Conservation (phyloP, 2,329 filamentous ascomycete genomes). For the Chalaropsis ovoidea region DNA sequence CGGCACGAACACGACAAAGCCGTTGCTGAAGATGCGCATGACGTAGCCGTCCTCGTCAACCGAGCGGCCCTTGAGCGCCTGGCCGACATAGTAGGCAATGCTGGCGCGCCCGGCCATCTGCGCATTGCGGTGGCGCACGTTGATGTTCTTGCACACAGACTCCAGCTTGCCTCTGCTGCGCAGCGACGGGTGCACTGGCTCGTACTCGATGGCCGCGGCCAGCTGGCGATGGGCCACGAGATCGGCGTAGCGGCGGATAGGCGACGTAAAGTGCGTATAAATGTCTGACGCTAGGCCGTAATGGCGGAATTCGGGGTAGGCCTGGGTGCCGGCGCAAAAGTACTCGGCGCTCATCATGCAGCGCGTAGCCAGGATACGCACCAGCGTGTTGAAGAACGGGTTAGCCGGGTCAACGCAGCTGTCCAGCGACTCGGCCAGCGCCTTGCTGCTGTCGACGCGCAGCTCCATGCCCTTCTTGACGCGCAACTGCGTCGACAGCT, state of each 20-base stretch:
- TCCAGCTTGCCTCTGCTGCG: constrained; percentile 78
- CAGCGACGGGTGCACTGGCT: constrained; percentile 68
- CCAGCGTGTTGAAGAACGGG: constrained; percentile 96
- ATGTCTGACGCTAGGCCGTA: constrained; percentile 94
- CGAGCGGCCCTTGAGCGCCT: constrained; percentile 59
- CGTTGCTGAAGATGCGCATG: constrained; percentile 95
- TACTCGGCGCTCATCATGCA: constrained; percentile 99
- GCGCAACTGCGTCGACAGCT: constrained; percentile 80
- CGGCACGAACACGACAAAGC: constrained; percentile 91
- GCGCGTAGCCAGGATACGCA: constrained; percentile 92
- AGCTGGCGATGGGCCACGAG: constrained; percentile 88
- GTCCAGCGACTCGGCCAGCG: constrained; percentile 89
- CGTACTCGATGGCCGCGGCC: constrained; percentile 89
- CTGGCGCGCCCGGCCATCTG: constrained; percentile 89
- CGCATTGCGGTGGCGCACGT: constrained; percentile 90
- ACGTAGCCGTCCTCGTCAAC: constrained; percentile 82
- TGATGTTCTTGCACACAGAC: constrained; percentile 96
- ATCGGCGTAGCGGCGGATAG: constrained; percentile 96
- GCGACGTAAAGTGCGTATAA: constrained; percentile 97
- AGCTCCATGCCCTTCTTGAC: constrained; percentile 75
- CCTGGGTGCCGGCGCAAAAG: constrained; percentile 87
- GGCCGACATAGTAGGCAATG: constrained; percentile 96
- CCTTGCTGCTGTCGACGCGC: constrained; percentile 74
- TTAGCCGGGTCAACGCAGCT: constrained; percentile 66
- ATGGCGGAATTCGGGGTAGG: constrained; percentile 89